Conservation (phyloP, 768 basidiomycete genomes). For the Leccinum subgranulosum region DNA sequence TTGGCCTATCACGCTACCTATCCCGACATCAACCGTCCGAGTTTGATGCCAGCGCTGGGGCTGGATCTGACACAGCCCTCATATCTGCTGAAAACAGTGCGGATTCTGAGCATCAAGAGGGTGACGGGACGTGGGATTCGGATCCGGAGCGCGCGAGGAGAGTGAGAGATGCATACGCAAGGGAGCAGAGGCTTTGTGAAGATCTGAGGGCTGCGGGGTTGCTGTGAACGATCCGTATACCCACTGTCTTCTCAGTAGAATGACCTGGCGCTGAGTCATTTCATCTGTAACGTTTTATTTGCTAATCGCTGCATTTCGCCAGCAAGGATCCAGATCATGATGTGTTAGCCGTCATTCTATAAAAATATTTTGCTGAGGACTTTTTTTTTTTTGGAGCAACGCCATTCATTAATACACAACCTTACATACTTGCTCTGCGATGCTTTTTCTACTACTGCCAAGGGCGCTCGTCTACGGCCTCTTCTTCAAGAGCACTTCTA, state of each 20-base stretch:
- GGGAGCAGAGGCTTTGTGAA: conserved; percentile 55
- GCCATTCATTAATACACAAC: conserved; percentile 4
- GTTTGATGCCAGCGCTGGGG: conserved; percentile 1
- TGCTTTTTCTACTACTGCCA: conserved; percentile 1
- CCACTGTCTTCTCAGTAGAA: conserved; percentile 3
- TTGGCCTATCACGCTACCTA: conserved; percentile 19
- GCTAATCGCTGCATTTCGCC: conserved; percentile 18
- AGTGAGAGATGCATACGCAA: conserved; percentile 44
- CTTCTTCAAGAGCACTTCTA: conserved; percentile 89
- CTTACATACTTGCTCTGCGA: neutral
- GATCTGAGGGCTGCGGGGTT: conserved; percentile 66
- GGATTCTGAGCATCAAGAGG: conserved; percentile 24
- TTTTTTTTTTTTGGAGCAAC: neutral
- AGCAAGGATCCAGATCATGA: conserved; percentile 4
- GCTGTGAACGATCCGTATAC: conserved; percentile 35
- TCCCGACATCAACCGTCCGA: conserved; percentile 12
- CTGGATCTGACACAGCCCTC: conserved; percentile 8
- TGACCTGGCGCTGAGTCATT: neutral
- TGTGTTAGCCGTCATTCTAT: conserved; percentile 7
- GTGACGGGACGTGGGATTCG: conserved; percentile 35
- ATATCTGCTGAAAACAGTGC: conserved; percentile 27
- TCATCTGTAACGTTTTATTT: conserved; percentile 16
- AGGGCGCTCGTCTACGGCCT: conserved; percentile 18
- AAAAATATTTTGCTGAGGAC: conserved; percentile 2
- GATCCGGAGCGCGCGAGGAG: conserved; percentile 43